phyloP scores from a whole-genome alignment of 257 asterid genomes.

The Gardenia jasminoides region DNA sequence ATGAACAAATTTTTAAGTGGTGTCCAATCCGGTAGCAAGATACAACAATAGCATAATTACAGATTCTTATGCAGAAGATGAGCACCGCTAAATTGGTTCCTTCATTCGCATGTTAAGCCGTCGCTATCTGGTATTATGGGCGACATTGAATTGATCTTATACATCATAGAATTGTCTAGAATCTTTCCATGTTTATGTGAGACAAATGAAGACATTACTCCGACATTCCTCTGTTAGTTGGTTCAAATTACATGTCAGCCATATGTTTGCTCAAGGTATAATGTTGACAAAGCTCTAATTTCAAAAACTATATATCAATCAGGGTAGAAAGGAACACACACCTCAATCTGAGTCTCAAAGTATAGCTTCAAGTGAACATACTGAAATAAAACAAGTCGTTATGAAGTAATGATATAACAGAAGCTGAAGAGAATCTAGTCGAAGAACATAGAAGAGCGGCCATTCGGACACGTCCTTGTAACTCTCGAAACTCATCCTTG shows the following conservation, averaged over 20 bases:
- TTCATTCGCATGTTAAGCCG: not conserved
- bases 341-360: too few species aligned
- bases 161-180: not conserved
- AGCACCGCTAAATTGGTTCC: not conserved
- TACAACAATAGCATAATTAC: constrained; percentile 35
- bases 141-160: not conserved
- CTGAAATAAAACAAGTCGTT: too few species aligned
- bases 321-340: too few species aligned
- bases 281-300: too few species aligned
- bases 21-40: constrained; percentile 65
- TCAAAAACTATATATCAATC: too few species aligned
- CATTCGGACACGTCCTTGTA: too few species aligned
- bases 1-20: constrained; percentile 77
- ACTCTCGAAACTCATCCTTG: too few species aligned
- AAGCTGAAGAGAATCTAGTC: too few species aligned
- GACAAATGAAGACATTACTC: not conserved
- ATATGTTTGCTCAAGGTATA: not conserved
- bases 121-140: not conserved
- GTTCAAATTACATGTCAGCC: not conserved
- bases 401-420: too few species aligned
- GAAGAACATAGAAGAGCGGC: too few species aligned
- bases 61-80: not conserved
- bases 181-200: not conserved
- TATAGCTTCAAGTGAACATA: too few species aligned
- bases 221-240: not conserved